Conservation (phyloP, 495 filamentous ascomycete species). For the Annulohypoxylon bovei region DNA sequence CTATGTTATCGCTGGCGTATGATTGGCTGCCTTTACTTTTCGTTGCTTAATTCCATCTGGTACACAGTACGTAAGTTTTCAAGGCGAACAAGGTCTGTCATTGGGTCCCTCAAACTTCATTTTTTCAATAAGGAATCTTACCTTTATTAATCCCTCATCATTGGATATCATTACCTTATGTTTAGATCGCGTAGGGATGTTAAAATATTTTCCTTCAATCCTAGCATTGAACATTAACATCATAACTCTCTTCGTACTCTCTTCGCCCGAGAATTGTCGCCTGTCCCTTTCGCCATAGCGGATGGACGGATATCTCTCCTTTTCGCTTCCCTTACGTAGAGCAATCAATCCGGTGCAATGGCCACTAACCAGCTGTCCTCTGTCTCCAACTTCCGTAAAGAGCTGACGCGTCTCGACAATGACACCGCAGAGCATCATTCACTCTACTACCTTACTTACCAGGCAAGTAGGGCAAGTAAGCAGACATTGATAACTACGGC, state of each 20-base stretch:
- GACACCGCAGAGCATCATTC: constrained; percentile 8
- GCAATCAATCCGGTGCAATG: constrained; percentile 16
- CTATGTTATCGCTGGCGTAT: constrained; percentile 31
- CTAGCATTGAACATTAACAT: not conserved
- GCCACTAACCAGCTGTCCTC: constrained; percentile 14
- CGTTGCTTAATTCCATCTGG: constrained; percentile 41
- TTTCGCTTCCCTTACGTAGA: constrained; percentile 32
- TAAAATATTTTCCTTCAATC: constrained; percentile 5
- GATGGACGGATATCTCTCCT: not conserved
- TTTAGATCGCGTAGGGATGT: not conserved
- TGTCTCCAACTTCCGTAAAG: constrained; percentile 30
- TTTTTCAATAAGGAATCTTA: constrained; percentile 17
- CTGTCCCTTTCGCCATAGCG: not conserved
- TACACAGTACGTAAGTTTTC: constrained; percentile 41
- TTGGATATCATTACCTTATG: constrained; percentile 17
- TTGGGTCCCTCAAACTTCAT: constrained; percentile 14
- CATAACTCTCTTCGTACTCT: not conserved
- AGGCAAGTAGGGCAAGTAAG: constrained; percentile 21
- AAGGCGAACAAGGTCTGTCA: constrained; percentile 11
- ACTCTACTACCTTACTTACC: constrained; percentile 31
- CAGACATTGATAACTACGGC: constrained; percentile 5
- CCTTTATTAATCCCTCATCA: constrained; percentile 32
- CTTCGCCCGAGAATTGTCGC: not conserved
- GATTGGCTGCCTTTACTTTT: constrained; percentile 30
- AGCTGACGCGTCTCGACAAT: constrained; percentile 29